Conservation (phyloP, 164 flowering plant species). For the Aristolochia californica region DNA sequence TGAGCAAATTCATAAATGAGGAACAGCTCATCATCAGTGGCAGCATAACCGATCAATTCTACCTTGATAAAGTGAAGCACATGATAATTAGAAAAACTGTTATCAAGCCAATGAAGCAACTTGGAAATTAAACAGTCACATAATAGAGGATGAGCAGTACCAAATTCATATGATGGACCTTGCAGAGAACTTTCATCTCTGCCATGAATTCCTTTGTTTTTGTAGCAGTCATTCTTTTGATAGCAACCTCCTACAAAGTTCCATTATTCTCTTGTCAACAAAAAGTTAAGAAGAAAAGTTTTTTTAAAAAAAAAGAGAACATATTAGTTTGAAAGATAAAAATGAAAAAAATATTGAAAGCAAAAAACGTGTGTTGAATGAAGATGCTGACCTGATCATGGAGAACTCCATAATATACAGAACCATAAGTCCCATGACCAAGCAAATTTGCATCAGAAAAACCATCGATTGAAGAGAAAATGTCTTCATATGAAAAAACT, state of each 20-base stretch:
- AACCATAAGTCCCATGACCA: slow-evolving; percentile 94
- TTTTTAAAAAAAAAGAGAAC: no score
- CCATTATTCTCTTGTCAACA: slow-evolving; percentile 4
- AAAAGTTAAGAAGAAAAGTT: no score
- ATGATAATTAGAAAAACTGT: slow-evolving; percentile 17
- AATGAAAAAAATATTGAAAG: background rate
- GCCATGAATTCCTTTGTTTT: slow-evolving; percentile 77
- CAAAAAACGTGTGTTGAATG: slow-evolving; percentile 1
- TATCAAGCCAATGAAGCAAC: background rate
- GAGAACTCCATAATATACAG: slow-evolving; percentile 71
- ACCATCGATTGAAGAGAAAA: slow-evolving; percentile 53
- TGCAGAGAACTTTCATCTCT: slow-evolving; percentile 89
- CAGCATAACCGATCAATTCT: slow-evolving; percentile 92
- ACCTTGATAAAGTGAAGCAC: slow-evolving; percentile 64
- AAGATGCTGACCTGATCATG: slow-evolving; percentile 54
- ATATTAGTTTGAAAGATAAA: background rate
- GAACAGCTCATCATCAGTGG: slow-evolving; percentile 71
- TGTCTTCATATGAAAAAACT: slow-evolving; percentile 72
- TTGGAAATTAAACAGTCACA: background rate
- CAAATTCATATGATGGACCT: slow-evolving; percentile 90
- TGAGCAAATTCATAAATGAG: slow-evolving; percentile 83
- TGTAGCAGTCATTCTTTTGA: slow-evolving; percentile 86
- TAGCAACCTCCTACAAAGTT: slow-evolving; percentile 70
- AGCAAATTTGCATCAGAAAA: slow-evolving; percentile 83
- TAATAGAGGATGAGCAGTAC: slow-evolving; percentile 28